Evolutionary conservation across 345 rosid species (phyloP), one percentile per base, ranked within the genome.

Genomic region (Raphanus raphanistrum): DNA sequence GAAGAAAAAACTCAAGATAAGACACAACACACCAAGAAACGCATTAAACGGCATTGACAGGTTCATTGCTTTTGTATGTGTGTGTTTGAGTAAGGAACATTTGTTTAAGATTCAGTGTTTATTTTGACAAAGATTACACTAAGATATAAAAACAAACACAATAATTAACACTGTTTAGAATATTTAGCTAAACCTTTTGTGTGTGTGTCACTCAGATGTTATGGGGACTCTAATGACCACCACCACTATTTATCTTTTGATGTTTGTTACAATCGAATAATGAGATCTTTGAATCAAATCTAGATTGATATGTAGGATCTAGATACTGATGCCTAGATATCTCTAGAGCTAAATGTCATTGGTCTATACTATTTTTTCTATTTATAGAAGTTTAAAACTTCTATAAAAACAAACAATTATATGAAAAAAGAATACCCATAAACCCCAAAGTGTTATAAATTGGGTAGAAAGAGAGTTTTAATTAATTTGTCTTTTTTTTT

Each of bases 281-380:
- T 64, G 77, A 52, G 32, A 71, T 72, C 43, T 60, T 60, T 2
- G 38, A 65, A 35, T 43, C 38, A 54, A 35, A 74, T 74, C 77
- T 54, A 63, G 52, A 64, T 50, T 61, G 59, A 55, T 70, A 57
- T 57, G 13, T 21, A 57, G 61, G 8, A 57, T 54, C 73, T 70
- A 54, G 63, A 55, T 11, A 6, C 41, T 35, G 54, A 72, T 72
- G 68, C 48, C 61, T 62, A 10, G 11, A 50, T 73, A 50, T 73
- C 48, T 62, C 76, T 17, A 16, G 45, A 45, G 32, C 6, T 25
- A 13, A 36, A 13, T 25, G 55, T 71, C 38, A 70, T 35, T 70
- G 54, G 74, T 55, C 12, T 60, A 6, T 11, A 60, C 32, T 10
- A 5, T 60, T 11, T 60, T 59, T 27, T 48, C 55, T 48, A n/a